Percentiles rank a stretch among this genome's conserved stretches.
phyloP scores from a whole-genome alignment of 352 stramenopile genomes.

The Pythium phragmitis region DNA sequence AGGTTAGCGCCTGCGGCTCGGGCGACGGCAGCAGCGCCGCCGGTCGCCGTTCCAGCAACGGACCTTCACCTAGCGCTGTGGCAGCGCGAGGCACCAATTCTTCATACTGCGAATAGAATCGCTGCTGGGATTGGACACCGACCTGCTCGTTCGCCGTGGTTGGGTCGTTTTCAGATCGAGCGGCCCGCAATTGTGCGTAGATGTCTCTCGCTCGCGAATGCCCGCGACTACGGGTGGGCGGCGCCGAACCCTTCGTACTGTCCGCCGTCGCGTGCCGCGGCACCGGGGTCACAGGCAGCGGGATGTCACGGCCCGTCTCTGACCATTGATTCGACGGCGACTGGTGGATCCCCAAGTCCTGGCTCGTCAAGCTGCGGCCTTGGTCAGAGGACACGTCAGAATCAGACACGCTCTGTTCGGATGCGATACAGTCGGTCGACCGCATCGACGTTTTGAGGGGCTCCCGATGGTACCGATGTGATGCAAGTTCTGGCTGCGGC shows the following conservation, averaged over 20 bases:
- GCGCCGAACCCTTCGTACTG: no score
- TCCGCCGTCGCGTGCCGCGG: background rate
- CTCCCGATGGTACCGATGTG: constrained; percentile 1
- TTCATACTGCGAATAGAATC: constrained; percentile 12
- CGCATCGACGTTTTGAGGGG: background rate
- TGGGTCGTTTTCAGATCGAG: background rate
- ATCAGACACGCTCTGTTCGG: background rate
- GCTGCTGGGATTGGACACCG: background rate
- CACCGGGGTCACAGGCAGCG: background rate
- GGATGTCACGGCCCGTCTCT: background rate
- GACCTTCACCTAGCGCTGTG: constrained; percentile 6
- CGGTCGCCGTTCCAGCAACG: constrained; percentile 18
- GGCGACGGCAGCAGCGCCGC: constrained; percentile 14
- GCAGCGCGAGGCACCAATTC: constrained; percentile 4
- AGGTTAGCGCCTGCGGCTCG: constrained; percentile 19
- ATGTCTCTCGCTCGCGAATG: background rate
- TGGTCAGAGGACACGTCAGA: background rate
- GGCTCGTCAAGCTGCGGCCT: background rate
- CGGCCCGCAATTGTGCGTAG: constrained; percentile 1
- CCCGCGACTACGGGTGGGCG: background rate
- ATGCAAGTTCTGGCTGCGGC: background rate
- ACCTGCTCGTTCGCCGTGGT: background rate
- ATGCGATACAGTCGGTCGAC: background rate
- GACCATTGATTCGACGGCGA: background rate
- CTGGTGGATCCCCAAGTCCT: background rate